Conservation (phyloP, 805 yeast genomes). For the Jamesozyma lodderae region DNA sequence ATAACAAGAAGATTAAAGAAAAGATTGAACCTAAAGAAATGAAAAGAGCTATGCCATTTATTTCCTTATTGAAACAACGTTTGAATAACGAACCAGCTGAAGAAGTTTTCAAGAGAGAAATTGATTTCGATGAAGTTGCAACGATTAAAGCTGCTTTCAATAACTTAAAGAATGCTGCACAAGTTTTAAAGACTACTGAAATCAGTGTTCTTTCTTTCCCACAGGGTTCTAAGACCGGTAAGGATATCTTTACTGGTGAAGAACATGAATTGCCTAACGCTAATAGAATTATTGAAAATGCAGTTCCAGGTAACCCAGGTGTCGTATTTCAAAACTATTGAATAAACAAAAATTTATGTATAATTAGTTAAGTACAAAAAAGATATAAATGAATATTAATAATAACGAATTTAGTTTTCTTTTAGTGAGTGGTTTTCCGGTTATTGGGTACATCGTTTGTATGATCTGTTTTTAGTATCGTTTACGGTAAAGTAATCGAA, state of each 20-base stretch:
- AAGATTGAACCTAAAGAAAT: conserved; percentile 72
- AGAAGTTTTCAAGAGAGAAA: conserved; percentile 81
- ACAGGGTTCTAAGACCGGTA: conserved; percentile 55
- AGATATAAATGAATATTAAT: not conserved
- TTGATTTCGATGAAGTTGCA: conserved; percentile 70
- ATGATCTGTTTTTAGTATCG: no score
- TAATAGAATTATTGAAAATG: conserved; percentile 65
- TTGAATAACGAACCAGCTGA: conserved; percentile 58
- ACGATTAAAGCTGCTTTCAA: conserved; percentile 48
- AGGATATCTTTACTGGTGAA: conserved; percentile 58
- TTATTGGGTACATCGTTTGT: no score
- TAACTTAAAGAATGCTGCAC: conserved; percentile 55
- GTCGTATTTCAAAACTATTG: conserved; percentile 60
- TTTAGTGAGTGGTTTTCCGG: no score
- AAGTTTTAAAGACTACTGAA: conserved; percentile 45
- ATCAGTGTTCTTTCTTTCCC: conserved; percentile 55
- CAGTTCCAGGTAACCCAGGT: conserved; percentile 93
- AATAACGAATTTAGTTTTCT: no score
- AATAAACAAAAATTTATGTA: conserved; percentile 1
- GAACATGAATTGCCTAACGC: conserved; percentile 51
- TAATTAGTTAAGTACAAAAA: not conserved
- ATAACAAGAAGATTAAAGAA: conserved; percentile 53
- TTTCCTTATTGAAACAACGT: conserved; percentile 76
- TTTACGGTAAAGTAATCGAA: no score
- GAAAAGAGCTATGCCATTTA: conserved; percentile 98